Percentiles rank a stretch among this genome's conserved stretches.
Conservation (phyloP, 768 basidiomycete species). For the Leucocoprinus sp. region DNA sequence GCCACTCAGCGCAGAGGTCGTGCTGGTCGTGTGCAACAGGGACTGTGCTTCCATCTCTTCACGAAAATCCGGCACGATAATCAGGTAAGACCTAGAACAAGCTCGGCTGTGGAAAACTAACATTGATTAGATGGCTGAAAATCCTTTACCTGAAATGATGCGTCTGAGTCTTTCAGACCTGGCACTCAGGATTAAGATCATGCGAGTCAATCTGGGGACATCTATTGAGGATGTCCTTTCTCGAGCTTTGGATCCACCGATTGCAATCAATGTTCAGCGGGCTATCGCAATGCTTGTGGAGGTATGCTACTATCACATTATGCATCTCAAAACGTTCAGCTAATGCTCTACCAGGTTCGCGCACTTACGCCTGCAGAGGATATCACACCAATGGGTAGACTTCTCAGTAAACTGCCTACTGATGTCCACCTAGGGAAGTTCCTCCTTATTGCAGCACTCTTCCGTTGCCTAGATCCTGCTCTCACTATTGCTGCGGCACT, state of each 20-base stretch:
- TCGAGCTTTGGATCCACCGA: slow-evolving; percentile 84
- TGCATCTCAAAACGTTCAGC: slow-evolving; percentile 5
- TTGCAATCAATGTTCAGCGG: slow-evolving; percentile 77
- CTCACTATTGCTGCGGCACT: slow-evolving; percentile 90
- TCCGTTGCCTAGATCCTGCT: slow-evolving; percentile 92
- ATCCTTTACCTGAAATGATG: slow-evolving; percentile 93
- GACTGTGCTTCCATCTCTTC: slow-evolving; percentile 94
- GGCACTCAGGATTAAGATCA: slow-evolving; percentile 85
- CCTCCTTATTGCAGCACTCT: slow-evolving; percentile 72
- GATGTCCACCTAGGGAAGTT: slow-evolving; percentile 97
- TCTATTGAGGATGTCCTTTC: slow-evolving; percentile 89
- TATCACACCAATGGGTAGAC: slow-evolving; percentile 87
- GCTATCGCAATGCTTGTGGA: slow-evolving; percentile 90
- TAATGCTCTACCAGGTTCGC: slow-evolving; percentile 52
- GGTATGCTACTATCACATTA: slow-evolving; percentile 27
- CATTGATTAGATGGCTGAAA: slow-evolving; percentile 63
- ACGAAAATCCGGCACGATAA: slow-evolving; percentile 81
- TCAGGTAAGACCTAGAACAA: slow-evolving; percentile 33
- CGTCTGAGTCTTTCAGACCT: slow-evolving; percentile 89
- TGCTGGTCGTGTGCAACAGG: slow-evolving; percentile 84
- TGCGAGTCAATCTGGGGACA: slow-evolving; percentile 77
- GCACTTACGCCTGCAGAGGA: slow-evolving; percentile 83
- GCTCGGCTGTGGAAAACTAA: neutral
- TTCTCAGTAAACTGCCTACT: slow-evolving; percentile 87
- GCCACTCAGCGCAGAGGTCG: slow-evolving; percentile 85